These are phyloP conservation scores for Metroxylon sagu DNA, from an alignment of 176 grass and related monocot genomes.

Conservation along the genomic window DNA sequence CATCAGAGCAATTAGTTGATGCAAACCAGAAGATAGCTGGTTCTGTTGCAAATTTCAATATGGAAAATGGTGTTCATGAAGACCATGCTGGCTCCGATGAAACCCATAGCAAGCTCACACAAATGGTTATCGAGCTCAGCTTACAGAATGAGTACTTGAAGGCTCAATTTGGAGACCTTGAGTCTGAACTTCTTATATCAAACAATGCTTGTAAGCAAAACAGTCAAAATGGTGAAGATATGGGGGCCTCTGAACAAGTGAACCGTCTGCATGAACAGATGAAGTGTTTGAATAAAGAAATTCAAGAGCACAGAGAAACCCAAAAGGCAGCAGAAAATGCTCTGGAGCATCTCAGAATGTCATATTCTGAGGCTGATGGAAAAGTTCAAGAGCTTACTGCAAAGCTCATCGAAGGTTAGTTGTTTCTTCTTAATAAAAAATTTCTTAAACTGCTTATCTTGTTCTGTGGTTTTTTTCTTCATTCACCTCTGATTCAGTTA, in stretches of 20 bases:
- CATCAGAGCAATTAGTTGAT: neutral
- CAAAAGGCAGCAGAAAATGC: constrained; percentile 66
- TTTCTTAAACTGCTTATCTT: too few relatives aligned
- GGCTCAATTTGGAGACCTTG: constrained; percentile 37
- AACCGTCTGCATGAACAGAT: constrained; percentile 55
- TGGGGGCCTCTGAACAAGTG: constrained; percentile 28
- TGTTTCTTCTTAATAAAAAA: neutral
- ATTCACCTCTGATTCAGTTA: too few relatives aligned
- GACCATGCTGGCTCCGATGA: constrained; percentile 17
- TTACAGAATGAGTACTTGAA: constrained; percentile 54
- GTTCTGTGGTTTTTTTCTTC: too few relatives aligned
- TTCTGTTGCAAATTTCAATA: neutral
- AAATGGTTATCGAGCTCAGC: constrained; percentile 46
- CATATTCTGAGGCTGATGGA: constrained; percentile 65
- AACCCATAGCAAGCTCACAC: constrained; percentile 32
- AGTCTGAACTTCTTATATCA: constrained; percentile 5
- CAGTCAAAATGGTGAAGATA: neutral
- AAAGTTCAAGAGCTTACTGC: constrained; percentile 65
- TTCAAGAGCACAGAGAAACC: constrained; percentile 56
- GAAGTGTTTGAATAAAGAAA: constrained; percentile 47
- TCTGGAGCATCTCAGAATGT: constrained; percentile 65
- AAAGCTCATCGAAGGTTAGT: constrained; percentile 81
- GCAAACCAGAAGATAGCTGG: neutral
- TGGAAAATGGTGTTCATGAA: constrained; percentile 13
- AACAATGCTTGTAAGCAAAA: neutral